Base-by-base conservation (phyloP, 2,329 filamentous ascomycete genomes). In the Colletotrichum godetiae region DNA sequence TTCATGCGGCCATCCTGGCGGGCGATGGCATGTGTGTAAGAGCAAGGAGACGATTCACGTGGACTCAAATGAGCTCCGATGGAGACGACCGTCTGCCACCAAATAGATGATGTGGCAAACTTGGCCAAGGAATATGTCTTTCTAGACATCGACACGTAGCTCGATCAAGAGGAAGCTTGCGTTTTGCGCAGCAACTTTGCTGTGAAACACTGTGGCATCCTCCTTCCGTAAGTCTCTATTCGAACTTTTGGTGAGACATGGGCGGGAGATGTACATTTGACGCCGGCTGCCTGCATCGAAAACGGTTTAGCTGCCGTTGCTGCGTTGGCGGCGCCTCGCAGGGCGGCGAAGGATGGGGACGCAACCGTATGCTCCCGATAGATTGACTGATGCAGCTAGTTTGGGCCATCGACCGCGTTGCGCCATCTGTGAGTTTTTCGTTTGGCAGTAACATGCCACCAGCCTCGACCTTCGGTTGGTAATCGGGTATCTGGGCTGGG, bases 311-410 rank as follows among this genome's bases (percentile, higher is more conserved):
- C n/a, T 65, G 56, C 67, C 67, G 56, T 70, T 71, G 71, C 56
- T 73, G 67, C 33, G 71, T 57, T 73, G 71, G 67, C 71, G 42
- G 63, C 63, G 71, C 67, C 70, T 73, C 19, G 60, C 70, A 65
- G 67, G 67, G 59, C 67, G 24, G 29, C 12, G 69, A 63, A 59
- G 69, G n/a, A 69, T 69, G 42, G 57, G 37, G 35, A 72, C 29
- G 58, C 31, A 42, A 53, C 12, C 22, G 52, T 19, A 55, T 37
- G 52, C 33, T 27, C 31, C 57, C 52, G 49, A 49, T 33, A 35
- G 33, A 69, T 29, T 53, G 35, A 49, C 27, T 37, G 55, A 49
- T n/a, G 56, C 57, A 56, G 67, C 59, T 42, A 64, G 33, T 57
- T 35, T 52, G 46, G 46, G 19, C n/a, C 59, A 13, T 37, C 10